phyloP scores from a whole-genome alignment of 2,329 filamentous ascomycete genomes.

The Raffaelea albimanens region DNA sequence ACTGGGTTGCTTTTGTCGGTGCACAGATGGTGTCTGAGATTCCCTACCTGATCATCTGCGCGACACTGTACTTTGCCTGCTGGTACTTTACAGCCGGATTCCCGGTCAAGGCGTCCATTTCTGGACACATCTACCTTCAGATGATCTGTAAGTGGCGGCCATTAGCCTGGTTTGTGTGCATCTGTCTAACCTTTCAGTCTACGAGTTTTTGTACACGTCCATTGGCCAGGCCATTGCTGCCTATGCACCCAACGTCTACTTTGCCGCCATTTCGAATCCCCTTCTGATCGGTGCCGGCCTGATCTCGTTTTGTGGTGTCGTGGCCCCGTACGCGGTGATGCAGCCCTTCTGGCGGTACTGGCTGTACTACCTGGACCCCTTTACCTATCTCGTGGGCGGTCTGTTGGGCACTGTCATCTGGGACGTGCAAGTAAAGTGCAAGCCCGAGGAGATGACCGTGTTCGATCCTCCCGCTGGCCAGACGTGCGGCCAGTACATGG shows the following conservation, averaged over 20 bases:
- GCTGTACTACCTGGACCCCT: slow-evolving; percentile 54
- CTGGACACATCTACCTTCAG: slow-evolving; percentile 19
- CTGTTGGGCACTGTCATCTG: slow-evolving; percentile 44
- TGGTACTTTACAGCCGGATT: slow-evolving; percentile 19
- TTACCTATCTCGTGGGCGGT: slow-evolving; percentile 50
- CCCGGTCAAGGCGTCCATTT: slow-evolving; percentile 44
- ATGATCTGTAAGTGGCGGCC: slow-evolving; percentile 31
- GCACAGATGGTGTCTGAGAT: slow-evolving; percentile 61
- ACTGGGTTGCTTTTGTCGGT: slow-evolving; percentile 59
- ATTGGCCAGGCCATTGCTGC: slow-evolving; percentile 56
- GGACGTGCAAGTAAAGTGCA: slow-evolving; percentile 36
- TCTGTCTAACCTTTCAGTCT: slow-evolving; percentile 20
- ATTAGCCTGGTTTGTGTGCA: too few species aligned
- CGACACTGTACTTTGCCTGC: slow-evolving; percentile 53
- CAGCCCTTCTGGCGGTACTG: slow-evolving; percentile 59
- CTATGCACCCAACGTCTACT: slow-evolving; percentile 51
- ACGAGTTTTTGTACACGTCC: slow-evolving; percentile 50
- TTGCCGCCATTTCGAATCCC: slow-evolving; percentile 48
- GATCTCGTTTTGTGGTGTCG: slow-evolving; percentile 64
- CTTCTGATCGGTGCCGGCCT: slow-evolving; percentile 43
- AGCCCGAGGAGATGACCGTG: slow-evolving; percentile 35
- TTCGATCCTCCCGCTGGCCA: slow-evolving; percentile 40
- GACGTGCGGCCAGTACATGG: slow-evolving; percentile 50
- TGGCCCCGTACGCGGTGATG: slow-evolving; percentile 57
- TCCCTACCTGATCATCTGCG: slow-evolving; percentile 46